A percentile compares a stretch with the other conserved stretches of the same genome.
Evolutionary conservation across 371 early-diverging fungal genomes (phyloP).

Genomic region (Rhizomucor miehei): DNA sequence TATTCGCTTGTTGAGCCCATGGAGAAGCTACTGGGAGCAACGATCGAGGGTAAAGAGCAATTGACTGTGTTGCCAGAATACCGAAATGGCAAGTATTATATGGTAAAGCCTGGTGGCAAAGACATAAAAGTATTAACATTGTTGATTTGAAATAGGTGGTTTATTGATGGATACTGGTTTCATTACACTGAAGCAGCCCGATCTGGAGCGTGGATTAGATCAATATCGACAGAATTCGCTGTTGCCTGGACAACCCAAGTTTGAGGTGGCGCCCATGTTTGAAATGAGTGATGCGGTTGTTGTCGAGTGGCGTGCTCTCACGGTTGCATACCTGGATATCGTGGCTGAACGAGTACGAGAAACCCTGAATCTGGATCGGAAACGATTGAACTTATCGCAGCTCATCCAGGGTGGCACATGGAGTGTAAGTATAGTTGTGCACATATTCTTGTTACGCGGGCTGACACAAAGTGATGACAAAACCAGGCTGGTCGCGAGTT

Average conservation of each 20-base stretch:
- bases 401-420: constrained; percentile 90
- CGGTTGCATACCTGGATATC: constrained; percentile 79
- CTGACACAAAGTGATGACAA: constrained; percentile 8
- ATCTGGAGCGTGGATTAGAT: constrained; percentile 43
- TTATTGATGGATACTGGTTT: constrained; percentile 49
- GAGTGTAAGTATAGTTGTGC: constrained; percentile 50
- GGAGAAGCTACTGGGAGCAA: constrained; percentile 57
- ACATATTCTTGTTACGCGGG: constrained; percentile 3
- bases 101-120: too few relatives aligned
- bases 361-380: constrained; percentile 53
- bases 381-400: constrained; percentile 73
- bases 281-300: constrained; percentile 81
- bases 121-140: background rate
- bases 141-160: constrained; percentile 22
- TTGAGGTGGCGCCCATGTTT: constrained; percentile 67
- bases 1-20: constrained; percentile 90
- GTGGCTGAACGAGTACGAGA: constrained; percentile 70
- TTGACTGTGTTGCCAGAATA: constrained; percentile 93
- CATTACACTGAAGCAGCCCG: constrained; percentile 34
- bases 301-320: constrained; percentile 92
- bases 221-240: constrained; percentile 45
- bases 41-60: constrained; percentile 61
- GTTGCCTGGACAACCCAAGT: constrained; percentile 40
- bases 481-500: constrained; percentile 84
- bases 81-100: constrained; percentile 66